Conservation (phyloP, 2,329 filamentous ascomycete species). For the Hirsutella rhossiliensis region DNA sequence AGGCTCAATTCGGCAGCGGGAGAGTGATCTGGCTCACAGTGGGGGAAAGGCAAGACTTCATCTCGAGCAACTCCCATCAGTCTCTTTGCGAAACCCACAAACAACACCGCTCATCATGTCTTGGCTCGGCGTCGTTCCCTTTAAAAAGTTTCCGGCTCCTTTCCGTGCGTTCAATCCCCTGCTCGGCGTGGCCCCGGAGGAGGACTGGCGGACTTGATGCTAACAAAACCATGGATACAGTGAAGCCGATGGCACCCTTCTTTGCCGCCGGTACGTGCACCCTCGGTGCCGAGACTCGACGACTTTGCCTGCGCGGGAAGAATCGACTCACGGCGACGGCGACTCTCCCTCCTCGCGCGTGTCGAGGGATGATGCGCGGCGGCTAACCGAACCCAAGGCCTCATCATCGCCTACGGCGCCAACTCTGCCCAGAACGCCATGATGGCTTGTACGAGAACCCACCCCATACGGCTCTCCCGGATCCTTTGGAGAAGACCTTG, state of each 20-base stretch:
- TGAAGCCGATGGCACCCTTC: constrained; percentile 86
- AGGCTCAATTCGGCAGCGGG: constrained; percentile 20
- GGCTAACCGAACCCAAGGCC: constrained; percentile 38
- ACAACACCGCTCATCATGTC: constrained; percentile 49
- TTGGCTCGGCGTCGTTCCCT: constrained; percentile 52
- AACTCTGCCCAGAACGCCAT: constrained; percentile 71
- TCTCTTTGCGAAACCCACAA: not conserved
- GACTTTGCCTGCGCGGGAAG: not conserved
- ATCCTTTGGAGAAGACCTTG: not conserved
- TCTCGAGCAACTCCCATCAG: constrained; percentile 11
- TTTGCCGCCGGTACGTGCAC: constrained; percentile 74
- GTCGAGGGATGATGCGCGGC: not conserved
- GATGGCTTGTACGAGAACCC: constrained; percentile 52
- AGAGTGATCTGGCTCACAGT: constrained; percentile 11
- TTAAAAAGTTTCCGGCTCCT: constrained; percentile 73
- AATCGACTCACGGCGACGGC: not conserved
- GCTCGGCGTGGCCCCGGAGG: constrained; percentile 1
- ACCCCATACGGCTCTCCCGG: not conserved
- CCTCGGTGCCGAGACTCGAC: constrained; percentile 6
- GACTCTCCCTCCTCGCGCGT: constrained; percentile 1
- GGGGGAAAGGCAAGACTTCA: constrained; percentile 27
- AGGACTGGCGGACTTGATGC: constrained; percentile 4
- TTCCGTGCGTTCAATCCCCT: constrained; percentile 52
- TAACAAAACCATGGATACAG: constrained; percentile 42
- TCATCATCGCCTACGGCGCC: constrained; percentile 82